These are phyloP conservation scores for Epichloe baconii DNA, from an alignment of 2,329 filamentous ascomycete species.

Conservation along the genomic window DNA sequence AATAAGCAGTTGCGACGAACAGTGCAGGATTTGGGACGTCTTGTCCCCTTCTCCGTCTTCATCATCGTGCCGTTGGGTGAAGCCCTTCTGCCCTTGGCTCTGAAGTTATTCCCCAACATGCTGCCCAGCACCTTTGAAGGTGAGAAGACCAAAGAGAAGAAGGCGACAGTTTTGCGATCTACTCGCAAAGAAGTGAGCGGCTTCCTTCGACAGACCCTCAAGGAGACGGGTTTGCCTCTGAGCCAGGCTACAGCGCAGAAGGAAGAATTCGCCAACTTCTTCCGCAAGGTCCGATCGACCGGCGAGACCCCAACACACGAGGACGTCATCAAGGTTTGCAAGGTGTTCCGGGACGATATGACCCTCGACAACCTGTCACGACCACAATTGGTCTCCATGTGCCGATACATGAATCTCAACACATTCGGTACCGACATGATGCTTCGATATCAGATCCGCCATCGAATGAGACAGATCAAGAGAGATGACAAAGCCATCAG, in stretches of 20 bases:
- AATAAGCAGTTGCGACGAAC: constrained; percentile 86
- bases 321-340: constrained; percentile 97
- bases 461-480: constrained; percentile 99
- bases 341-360: constrained; percentile 95
- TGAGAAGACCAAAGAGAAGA: constrained; percentile 78
- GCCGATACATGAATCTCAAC: constrained; percentile 95
- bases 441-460: constrained; percentile 91
- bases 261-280: constrained; percentile 92
- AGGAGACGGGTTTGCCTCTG: constrained; percentile 84
- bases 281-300: constrained; percentile 86
- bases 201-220: constrained; percentile 78
- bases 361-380: constrained; percentile 94
- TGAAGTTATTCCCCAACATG: constrained; percentile 94
- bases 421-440: constrained; percentile 96
- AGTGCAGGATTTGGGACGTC: constrained; percentile 79
- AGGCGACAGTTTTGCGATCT: constrained; percentile 66
- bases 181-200: constrained; percentile 88
- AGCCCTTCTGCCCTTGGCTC: constrained; percentile 75
- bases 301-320: constrained; percentile 78
- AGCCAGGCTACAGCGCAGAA: constrained; percentile 74
- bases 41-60: constrained; percentile 94
- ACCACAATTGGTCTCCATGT: constrained; percentile 93
- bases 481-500: constrained; percentile 89
- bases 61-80: constrained; percentile 95
- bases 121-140: constrained; percentile 95